Conservation (phyloP, 1,139 yeast genomes). For the Debaryomyces sp. region DNA sequence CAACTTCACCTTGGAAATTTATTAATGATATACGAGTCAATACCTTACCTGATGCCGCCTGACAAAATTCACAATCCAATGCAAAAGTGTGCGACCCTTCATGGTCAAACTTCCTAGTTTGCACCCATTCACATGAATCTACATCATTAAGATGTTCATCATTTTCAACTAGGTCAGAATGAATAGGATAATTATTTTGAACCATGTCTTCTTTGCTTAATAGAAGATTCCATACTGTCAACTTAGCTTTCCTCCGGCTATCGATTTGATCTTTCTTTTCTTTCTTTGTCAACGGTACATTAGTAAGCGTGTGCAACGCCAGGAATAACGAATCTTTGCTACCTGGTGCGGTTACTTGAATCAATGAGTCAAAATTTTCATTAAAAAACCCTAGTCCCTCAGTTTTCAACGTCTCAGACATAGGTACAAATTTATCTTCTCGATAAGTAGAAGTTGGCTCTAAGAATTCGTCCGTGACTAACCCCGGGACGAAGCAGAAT, state of each 20-base stretch:
- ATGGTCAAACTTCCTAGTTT: conserved; percentile 55
- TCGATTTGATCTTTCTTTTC: conserved; percentile 49
- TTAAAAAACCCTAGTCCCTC: conserved; percentile 39
- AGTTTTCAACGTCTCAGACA: conserved; percentile 10
- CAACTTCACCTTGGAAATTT: conserved; percentile 58
- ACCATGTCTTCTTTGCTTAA: conserved; percentile 48
- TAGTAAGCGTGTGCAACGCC: conserved; percentile 56
- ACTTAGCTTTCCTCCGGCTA: conserved; percentile 35
- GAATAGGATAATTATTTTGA: conserved; percentile 63
- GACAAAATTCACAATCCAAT: conserved; percentile 93
- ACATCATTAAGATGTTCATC: not conserved
- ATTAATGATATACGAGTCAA: conserved; percentile 78
- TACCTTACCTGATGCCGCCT: conserved; percentile 60
- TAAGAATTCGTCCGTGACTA: conserved; percentile 47
- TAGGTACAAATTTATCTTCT: conserved; percentile 11
- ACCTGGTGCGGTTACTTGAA: conserved; percentile 64
- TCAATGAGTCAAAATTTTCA: conserved; percentile 38
- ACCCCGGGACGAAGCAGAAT: conserved; percentile 68
- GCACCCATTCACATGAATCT: conserved; percentile 47
- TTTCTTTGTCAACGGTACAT: conserved; percentile 54
- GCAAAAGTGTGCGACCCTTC: conserved; percentile 70
- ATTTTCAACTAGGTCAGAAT: conserved; percentile 21
- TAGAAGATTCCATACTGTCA: conserved; percentile 57
- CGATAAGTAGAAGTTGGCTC: not conserved
- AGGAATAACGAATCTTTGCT: conserved; percentile 58